A percentile compares a stretch with the other conserved stretches of the same genome.
Conservation (phyloP, 257 asterid species). For the Echites panduratus region DNA sequence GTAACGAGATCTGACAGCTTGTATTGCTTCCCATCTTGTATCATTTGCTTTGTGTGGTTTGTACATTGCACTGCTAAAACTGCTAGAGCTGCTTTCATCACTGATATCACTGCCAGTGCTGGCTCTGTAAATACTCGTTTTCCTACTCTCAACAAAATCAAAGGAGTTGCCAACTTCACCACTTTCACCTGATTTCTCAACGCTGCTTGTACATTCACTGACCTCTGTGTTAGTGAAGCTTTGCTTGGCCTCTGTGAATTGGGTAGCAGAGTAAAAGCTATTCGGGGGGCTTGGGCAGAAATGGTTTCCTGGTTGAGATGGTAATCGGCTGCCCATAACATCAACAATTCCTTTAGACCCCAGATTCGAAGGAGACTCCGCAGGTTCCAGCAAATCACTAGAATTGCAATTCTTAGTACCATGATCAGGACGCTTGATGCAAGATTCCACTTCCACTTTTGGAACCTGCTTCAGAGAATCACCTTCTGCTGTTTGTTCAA, state of each 20-base stretch:
- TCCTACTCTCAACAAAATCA: conserved; percentile 45
- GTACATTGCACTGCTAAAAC: conserved; percentile 38
- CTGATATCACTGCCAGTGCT: conserved; percentile 54
- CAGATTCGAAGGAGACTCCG: conserved; percentile 18
- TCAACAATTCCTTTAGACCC: conserved; percentile 23
- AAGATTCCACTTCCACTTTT: conserved; percentile 15
- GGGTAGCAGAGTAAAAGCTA: conserved; percentile 38
- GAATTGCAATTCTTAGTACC: conserved; percentile 28
- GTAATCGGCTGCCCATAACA: conserved; percentile 24
- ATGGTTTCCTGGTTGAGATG: conserved; percentile 26
- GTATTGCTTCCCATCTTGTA: conserved; percentile 60
- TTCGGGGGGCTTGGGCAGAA: conserved; percentile 39
- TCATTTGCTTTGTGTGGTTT: conserved; percentile 62
- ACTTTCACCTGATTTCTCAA: conserved; percentile 46
- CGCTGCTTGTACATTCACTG: conserved; percentile 35
- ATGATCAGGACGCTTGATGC: conserved; percentile 21
- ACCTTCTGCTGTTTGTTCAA: conserved; percentile 25
- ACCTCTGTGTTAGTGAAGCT: conserved; percentile 45
- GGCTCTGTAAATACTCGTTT: conserved; percentile 40
- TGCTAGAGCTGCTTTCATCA: conserved; percentile 60
- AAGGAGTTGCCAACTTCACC: conserved; percentile 41
- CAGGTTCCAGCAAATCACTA: conserved; percentile 28
- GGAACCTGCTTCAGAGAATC: too few species aligned
- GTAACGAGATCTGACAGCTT: conserved; percentile 41
- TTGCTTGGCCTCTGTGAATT: conserved; percentile 40